These are phyloP conservation scores for Aspergillus olivimuriae DNA, from an alignment of 495 filamentous ascomycete species.

Conservation along the genomic window DNA sequence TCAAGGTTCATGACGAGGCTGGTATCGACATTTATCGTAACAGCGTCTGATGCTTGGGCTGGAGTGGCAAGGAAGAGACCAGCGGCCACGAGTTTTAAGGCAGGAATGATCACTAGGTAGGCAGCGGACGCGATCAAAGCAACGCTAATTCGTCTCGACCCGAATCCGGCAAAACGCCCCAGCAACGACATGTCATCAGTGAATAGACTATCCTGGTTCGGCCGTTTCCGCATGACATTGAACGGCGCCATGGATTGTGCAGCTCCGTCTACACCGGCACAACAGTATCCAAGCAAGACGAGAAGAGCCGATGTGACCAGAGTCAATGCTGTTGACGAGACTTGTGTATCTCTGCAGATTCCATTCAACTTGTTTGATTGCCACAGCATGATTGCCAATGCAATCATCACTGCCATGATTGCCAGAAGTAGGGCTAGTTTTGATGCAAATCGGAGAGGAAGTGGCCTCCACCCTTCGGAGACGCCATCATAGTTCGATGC, in stretches of 20 bases:
- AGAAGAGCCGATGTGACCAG: background rate
- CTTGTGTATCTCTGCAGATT: background rate
- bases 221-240: slow-evolving; percentile 1
- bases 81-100: slow-evolving; percentile 1
- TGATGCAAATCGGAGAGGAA: background rate
- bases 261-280: background rate
- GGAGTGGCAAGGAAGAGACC: background rate
- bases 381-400: slow-evolving; percentile 1
- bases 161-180: background rate
- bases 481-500: background rate
- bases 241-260: slow-evolving; percentile 1
- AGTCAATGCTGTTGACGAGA: background rate
- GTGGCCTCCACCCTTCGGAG: background rate
- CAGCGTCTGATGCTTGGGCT: background rate
- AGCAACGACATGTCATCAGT: background rate
- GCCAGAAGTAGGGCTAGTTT: background rate
- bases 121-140: background rate
- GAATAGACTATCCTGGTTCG: background rate
- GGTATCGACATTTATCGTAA: background rate
- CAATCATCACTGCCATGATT: background rate
- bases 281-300: background rate
- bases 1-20: background rate
- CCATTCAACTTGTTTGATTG: background rate
- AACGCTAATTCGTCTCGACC: background rate
- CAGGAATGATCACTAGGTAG: background rate